Percentiles rank a stretch among this genome's conserved stretches.
phyloP scores from a whole-genome alignment of 306 rosid genomes.

The Citrullus mucosospermus region DNA sequence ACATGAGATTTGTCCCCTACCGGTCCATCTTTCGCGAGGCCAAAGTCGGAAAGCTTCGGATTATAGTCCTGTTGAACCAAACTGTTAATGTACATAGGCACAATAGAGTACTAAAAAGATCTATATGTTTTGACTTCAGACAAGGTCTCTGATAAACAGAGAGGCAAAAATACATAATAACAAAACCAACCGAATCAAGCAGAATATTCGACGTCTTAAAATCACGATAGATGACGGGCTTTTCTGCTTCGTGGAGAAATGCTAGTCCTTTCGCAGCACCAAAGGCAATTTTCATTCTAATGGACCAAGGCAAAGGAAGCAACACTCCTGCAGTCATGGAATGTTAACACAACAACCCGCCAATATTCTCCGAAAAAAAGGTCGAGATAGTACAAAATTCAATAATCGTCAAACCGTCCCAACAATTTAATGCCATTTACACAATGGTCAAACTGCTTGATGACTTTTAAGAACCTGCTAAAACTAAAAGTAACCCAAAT shows the following conservation, averaged over 20 bases:
- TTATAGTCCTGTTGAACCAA: slow-evolving; percentile 56
- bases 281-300: slow-evolving; percentile 90
- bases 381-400: background rate
- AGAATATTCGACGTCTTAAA: slow-evolving; percentile 91
- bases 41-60: slow-evolving; percentile 94
- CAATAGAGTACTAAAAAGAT: background rate
- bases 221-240: slow-evolving; percentile 96
- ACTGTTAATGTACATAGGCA: background rate
- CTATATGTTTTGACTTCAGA: background rate
- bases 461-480: background rate
- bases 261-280: slow-evolving; percentile 98
- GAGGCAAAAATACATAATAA: background rate
- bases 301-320: slow-evolving; percentile 93
- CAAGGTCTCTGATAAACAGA: background rate
- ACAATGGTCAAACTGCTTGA: background rate
- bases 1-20: slow-evolving; percentile 95
- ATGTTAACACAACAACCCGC: slow-evolving; percentile 1
- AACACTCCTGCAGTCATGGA: slow-evolving; percentile 45
- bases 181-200: slow-evolving; percentile 53
- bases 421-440: background rate
- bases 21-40: slow-evolving; percentile 95
- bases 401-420: background rate
- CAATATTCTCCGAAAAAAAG: background rate
- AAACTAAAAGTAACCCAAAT: background rate
- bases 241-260: slow-evolving; percentile 92